Base-by-base conservation (phyloP, 495 filamentous ascomycete species). In the Aspergillus egyptiacus region DNA sequence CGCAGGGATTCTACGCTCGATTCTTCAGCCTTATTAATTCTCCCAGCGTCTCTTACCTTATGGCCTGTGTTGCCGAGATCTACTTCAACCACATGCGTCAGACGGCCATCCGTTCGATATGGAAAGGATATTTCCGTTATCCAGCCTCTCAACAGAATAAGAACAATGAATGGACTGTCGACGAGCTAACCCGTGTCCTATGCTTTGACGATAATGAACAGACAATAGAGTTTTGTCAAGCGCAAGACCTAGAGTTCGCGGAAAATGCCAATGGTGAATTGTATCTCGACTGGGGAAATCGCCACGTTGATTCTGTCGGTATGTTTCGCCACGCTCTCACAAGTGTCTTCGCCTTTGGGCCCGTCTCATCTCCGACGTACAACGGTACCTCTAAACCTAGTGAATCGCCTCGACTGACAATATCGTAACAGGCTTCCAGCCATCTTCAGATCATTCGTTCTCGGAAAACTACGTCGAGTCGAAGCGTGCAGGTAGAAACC, bases 1-100 rank as follows among this genome's bases (percentile, higher is more conserved):
- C 82, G 2, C 80, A 85, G 44, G 77, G 81, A 2, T 83, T 83
- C 40, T 85, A 79, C 56, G 59, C 73, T 15, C 77, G 82, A 20
- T 93, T 93, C 61, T 97, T 94, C 68, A 72, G 71, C 2, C 72
- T 93, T 30, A 70, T 96, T 32, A 74, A 80, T 44, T 83, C 84
- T 8, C 75, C 76, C 2, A 66, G 73, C 41, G 80, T 90, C 2
- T 88, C 91, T 0, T 97, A 96, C 64, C 77, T 91, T 15, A 91
- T 94, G 85, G 91, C 86, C 5, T 96, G 91, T 62, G 84, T 96
- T 31, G 90, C 91, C 2, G 91, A 96, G 61, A 83, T 91, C 13
- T 87, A 90, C 54, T 97, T 97, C 67, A 86, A 83, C 42, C 70
- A 80, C 13, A 72, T 97, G 19, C 87, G 93, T 17, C 83, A 84